phyloP scores from a whole-genome alignment of 371 early-diverging fungal species.

The Rhizopus stolonifer region DNA sequence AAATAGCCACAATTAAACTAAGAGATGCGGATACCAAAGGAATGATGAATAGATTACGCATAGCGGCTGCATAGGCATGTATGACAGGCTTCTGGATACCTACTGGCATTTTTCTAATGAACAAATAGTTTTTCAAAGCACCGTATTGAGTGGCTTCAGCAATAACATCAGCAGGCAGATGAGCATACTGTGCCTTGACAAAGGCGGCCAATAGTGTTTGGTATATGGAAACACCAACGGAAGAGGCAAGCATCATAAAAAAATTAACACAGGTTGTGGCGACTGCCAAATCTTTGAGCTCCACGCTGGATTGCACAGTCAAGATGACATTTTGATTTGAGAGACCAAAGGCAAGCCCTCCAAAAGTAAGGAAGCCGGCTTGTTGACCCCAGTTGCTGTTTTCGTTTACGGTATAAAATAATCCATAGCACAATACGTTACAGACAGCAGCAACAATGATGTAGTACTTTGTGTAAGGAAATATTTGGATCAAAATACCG shows the following conservation, averaged over 20 bases:
- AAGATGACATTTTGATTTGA: constrained; percentile 66
- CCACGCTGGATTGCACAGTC: constrained; percentile 57
- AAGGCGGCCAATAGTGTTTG: constrained; percentile 31
- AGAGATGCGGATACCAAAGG: constrained; percentile 57
- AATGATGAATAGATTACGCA: constrained; percentile 61
- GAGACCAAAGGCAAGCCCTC: constrained; percentile 59
- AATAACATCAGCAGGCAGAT: constrained; percentile 21
- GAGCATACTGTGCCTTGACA: constrained; percentile 18
- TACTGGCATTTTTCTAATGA: constrained; percentile 33
- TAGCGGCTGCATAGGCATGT: constrained; percentile 55
- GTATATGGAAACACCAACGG: constrained; percentile 43
- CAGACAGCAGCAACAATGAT: constrained; percentile 27
- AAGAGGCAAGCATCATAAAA: constrained; percentile 42
- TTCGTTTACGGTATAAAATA: constrained; percentile 42
- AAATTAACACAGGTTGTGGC: constrained; percentile 56
- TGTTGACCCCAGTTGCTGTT: constrained; percentile 37
- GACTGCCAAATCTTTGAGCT: constrained; percentile 58
- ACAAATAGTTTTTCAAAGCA: constrained; percentile 36
- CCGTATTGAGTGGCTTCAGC: constrained; percentile 24
- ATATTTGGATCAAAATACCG: constrained; percentile 16
- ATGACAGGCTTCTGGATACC: constrained; percentile 44
- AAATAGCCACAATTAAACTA: constrained; percentile 50
- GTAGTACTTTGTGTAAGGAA: constrained; percentile 35
- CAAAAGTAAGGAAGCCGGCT: constrained; percentile 39
- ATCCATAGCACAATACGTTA: constrained; percentile 42